These are phyloP conservation scores for Aspergillus melleus DNA, from an alignment of 2,329 filamentous ascomycete genomes.

Conservation along the genomic window DNA sequence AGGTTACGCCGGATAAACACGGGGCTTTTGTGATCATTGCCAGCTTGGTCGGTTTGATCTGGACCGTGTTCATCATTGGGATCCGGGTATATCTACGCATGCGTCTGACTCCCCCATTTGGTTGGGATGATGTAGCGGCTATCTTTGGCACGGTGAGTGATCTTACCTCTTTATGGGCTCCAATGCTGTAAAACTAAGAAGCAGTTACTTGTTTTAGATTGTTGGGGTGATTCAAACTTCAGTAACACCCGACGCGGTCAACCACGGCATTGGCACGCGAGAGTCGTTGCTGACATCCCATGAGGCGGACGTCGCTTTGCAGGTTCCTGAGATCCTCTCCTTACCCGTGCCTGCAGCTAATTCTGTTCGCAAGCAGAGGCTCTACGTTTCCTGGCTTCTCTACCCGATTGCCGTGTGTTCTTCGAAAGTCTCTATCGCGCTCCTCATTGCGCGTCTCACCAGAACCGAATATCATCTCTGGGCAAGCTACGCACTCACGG, in stretches of 20 bases:
- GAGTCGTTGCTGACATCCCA: neutral
- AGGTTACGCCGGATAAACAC: neutral
- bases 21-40: neutral
- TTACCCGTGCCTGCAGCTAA: neutral
- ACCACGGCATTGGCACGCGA: neutral
- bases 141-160: neutral
- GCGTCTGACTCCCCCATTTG: neutral
- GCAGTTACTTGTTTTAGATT: neutral
- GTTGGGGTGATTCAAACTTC: constrained; percentile 1
- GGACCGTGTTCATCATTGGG: neutral
- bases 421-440: neutral
- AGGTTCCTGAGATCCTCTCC: neutral
- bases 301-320: neutral
- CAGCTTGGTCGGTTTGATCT: neutral
- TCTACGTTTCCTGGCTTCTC: constrained; percentile 1
- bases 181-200: neutral
- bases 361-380: neutral
- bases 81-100: neutral
- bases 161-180: no score
- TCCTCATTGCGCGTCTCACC: neutral
- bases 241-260: neutral
- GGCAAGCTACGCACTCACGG: neutral
- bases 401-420: neutral
- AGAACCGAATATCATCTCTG: neutral
- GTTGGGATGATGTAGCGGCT: neutral